Conservation (phyloP, 202 grass and related monocot species). For the Setaria italica region DNA sequence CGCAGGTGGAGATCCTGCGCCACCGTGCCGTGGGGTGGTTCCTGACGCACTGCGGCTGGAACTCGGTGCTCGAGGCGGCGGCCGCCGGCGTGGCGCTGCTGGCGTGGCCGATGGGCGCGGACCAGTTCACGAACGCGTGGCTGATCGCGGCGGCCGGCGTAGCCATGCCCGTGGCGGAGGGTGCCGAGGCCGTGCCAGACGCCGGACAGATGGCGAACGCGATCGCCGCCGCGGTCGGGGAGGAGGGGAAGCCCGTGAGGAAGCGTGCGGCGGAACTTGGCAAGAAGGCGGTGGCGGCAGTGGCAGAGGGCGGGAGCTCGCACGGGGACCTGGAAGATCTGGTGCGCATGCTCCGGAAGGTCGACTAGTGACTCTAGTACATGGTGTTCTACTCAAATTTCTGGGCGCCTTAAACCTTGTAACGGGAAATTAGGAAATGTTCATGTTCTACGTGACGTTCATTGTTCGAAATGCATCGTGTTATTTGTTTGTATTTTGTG, state of each 20-base stretch:
- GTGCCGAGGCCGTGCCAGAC: slow-evolving; percentile 12
- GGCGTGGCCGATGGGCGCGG: slow-evolving; percentile 63
- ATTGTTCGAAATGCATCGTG: no score
- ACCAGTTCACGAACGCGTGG: slow-evolving; percentile 64
- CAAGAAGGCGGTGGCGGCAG: slow-evolving; percentile 30
- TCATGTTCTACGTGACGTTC: no score
- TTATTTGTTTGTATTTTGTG: no score
- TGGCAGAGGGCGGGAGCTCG: slow-evolving; percentile 58
- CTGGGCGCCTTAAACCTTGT: no score
- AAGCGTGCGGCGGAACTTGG: slow-evolving; percentile 37
- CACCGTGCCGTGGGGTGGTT: slow-evolving; percentile 44
- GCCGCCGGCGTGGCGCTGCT: slow-evolving; percentile 51
- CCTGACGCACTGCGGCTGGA: slow-evolving; percentile 70
- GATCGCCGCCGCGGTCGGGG: slow-evolving; percentile 13
- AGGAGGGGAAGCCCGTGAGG: slow-evolving; percentile 34
- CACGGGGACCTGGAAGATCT: no score
- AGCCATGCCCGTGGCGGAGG: slow-evolving; percentile 53
- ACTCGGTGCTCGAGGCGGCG: slow-evolving; percentile 57
- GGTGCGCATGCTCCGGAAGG: no score
- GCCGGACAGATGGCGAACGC: not conserved
- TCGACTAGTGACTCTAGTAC: no score
- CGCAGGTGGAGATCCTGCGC: no score
- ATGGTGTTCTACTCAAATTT: no score
- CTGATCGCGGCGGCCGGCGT: slow-evolving; percentile 44
- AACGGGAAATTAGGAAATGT: no score